phyloP scores from a whole-genome alignment of 1,284 basidiomycete species.

The Cystobasidiaceae sp. region DNA sequence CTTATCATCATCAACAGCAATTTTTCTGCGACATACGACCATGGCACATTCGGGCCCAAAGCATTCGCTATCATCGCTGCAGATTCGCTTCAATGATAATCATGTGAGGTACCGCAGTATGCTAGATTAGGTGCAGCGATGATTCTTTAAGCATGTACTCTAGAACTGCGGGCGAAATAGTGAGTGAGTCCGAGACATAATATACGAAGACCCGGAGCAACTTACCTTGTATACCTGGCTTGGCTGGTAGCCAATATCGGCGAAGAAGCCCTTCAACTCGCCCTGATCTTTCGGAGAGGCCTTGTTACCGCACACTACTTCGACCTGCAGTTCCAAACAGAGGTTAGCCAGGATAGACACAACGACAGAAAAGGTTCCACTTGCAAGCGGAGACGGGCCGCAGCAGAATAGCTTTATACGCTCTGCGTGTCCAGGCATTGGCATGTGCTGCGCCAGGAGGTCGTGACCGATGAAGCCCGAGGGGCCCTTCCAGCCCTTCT shows the following conservation, averaged over 20 bases:
- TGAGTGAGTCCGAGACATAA: background rate
- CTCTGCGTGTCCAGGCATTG: constrained; percentile 61
- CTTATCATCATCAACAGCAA: too few species aligned
- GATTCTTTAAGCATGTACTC: too few species aligned
- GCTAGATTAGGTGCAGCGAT: too few species aligned
- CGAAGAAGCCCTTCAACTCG: constrained; percentile 70
- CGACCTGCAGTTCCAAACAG: too few species aligned
- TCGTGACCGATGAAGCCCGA: constrained; percentile 57
- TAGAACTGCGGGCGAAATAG: background rate
- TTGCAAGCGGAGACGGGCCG: constrained; percentile 46
- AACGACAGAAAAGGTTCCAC: constrained; percentile 43
- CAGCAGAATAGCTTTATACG: constrained; percentile 88
- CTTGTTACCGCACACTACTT: constrained; percentile 59
- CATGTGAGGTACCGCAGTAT: too few species aligned
- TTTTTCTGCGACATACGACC: too few species aligned
- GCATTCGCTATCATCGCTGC: too few species aligned
- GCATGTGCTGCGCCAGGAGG: constrained; percentile 66
- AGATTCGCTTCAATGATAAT: too few species aligned
- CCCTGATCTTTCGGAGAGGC: constrained; percentile 61
- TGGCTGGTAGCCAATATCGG: constrained; percentile 69
- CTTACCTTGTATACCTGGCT: constrained; percentile 29
- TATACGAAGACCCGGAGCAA: background rate
- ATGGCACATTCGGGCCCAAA: too few species aligned
- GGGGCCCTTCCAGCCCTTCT: constrained; percentile 64
- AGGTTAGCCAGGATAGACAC: constrained; percentile 71